These are phyloP conservation scores for Bullera alba DNA, from an alignment of 768 basidiomycete genomes.

Conservation along the genomic window DNA sequence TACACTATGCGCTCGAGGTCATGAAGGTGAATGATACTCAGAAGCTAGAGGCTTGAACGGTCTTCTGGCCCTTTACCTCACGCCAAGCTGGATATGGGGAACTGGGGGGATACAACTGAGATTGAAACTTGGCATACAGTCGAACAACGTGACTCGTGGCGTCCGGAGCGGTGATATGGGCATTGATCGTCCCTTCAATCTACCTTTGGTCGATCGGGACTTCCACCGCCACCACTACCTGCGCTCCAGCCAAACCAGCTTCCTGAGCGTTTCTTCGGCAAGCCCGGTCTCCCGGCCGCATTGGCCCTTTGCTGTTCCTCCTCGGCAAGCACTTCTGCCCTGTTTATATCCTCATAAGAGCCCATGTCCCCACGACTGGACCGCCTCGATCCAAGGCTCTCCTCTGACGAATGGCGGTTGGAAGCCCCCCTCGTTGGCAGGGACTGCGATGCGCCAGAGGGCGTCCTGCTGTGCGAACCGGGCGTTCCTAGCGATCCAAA, in stretches of 20 bases:
- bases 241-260: slow-evolving; percentile 38
- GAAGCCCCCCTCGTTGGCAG: slow-evolving; percentile 6
- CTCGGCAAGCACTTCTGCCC: slow-evolving; percentile 23
- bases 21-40: too few species aligned
- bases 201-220: too few species aligned
- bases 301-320: neutral
- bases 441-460: neutral
- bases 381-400: neutral
- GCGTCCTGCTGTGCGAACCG: neutral
- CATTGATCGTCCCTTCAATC: too few species aligned
- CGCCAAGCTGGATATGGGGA: too few species aligned
- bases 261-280: slow-evolving; percentile 21
- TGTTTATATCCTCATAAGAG: slow-evolving; percentile 31
- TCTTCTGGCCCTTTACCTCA: too few species aligned
- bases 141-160: too few species aligned
- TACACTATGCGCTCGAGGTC: too few species aligned
- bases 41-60: too few species aligned
- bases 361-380: slow-evolving; percentile 17
- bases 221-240: too few species aligned
- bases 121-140: too few species aligned
- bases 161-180: too few species aligned
- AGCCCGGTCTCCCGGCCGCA: slow-evolving; percentile 7
- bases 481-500: neutral
- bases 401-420: slow-evolving; percentile 2
- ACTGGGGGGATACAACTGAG: too few species aligned